Conservation (phyloP, 2,329 filamentous ascomycete genomes). For the Paracoccidioides lutzii region DNA sequence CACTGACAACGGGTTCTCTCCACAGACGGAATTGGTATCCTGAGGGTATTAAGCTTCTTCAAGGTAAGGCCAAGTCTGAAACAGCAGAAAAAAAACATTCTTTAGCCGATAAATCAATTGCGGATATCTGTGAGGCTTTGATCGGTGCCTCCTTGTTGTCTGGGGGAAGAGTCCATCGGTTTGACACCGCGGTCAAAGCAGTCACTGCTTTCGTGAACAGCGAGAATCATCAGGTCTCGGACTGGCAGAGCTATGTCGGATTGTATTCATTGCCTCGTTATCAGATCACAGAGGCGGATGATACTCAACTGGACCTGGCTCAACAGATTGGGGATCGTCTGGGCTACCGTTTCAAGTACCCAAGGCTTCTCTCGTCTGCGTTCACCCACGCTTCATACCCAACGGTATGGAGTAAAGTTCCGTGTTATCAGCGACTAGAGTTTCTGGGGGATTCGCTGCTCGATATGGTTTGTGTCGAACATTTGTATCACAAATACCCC, state of each 20-base stretch:
- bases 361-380: slow-evolving; percentile 65
- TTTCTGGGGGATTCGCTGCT: slow-evolving; percentile 83
- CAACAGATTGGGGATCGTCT: slow-evolving; percentile 48
- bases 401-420: slow-evolving; percentile 60
- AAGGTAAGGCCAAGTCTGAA: slow-evolving; percentile 50
- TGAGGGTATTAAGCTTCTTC: slow-evolving; percentile 56
- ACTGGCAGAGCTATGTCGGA: slow-evolving; percentile 60
- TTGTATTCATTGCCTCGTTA: slow-evolving; percentile 59
- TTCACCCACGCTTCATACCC: slow-evolving; percentile 82
- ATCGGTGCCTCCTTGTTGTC: slow-evolving; percentile 70
- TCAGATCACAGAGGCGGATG: slow-evolving; percentile 50
- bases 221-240: slow-evolving; percentile 54
- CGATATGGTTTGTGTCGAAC: slow-evolving; percentile 73
- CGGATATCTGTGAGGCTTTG: slow-evolving; percentile 86
- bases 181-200: slow-evolving; percentile 49
- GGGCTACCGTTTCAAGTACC: slow-evolving; percentile 57
- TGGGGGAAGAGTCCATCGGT: slow-evolving; percentile 36
- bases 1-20: slow-evolving; percentile 1
- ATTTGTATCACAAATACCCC: slow-evolving; percentile 65
- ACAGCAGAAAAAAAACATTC: slow-evolving; percentile 40
- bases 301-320: slow-evolving; percentile 56
- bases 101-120: slow-evolving; percentile 78
- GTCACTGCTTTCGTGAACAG: slow-evolving; percentile 50
- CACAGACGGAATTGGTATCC: slow-evolving; percentile 73
- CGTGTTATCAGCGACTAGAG: slow-evolving; percentile 80